Evolutionary conservation across 2,329 filamentous ascomycete species (phyloP), one percentile per base, ranked within the genome.

Genomic region (Penicillium sp.): DNA sequence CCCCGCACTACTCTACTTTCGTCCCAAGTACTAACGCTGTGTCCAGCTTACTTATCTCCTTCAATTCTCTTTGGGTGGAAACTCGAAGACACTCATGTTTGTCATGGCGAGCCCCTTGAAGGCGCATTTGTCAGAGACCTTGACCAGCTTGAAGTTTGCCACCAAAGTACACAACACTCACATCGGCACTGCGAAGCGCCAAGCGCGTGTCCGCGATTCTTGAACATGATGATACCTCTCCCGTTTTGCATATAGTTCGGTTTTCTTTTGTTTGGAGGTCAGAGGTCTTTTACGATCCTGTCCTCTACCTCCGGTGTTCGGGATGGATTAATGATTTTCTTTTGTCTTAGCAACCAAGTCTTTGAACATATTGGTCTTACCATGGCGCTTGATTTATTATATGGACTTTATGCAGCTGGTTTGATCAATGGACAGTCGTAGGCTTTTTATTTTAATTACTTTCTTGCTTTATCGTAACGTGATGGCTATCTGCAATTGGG

Each of bases 61-160:
- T 37, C 92, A 98, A 84, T 96, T 95, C 71, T 96, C 92, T 3
- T 81, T 99, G 8, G 93, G 95, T 4, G 95, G 95, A 16, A 97
- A 96, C 75, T 95, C 90, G 66, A 96, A 97, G 78, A 99, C 95
- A 0, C 88, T 99, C 68, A 99, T 99, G 95, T 96, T 99, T 74
- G 92, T 98, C 73, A 98, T 98, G 93, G 90, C 96, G 55, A 95
- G 90, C 66, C 95, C 95, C 33, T 80, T 98, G 58, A 91, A 96
- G 78, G 90, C 88, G 6, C 95, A 98, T 78, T 80, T 97, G 63
- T 90, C 89, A 69, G 95, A 99, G 81, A 97, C 93, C 3, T 81
- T 97, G 72, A 96, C 93, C 45, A 97, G 92, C 81, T 81, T 99
- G 75, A 89, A 95, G 69, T 99, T 99, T 76, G 95, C 95, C 16